These are phyloP conservation scores for Mycena rosella DNA, from an alignment of 768 basidiomycete genomes.

Conservation along the genomic window DNA sequence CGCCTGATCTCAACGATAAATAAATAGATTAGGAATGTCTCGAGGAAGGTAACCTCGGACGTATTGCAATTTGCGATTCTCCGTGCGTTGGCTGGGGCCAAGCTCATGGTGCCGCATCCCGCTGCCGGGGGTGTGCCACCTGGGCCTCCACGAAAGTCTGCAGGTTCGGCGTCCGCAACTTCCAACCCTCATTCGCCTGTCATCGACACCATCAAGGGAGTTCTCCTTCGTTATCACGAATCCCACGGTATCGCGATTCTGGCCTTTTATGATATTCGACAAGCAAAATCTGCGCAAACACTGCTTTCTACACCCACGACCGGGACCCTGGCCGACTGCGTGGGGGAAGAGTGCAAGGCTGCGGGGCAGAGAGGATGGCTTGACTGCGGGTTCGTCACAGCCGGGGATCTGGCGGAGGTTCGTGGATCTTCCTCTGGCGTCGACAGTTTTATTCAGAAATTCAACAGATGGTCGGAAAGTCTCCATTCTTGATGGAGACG, in stretches of 20 bases:
- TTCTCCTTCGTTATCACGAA: slow-evolving; percentile 65
- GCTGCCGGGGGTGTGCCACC: background rate
- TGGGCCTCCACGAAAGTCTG: slow-evolving; percentile 7
- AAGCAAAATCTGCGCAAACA: slow-evolving; percentile 61
- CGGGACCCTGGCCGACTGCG: slow-evolving; percentile 46
- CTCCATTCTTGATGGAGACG: slow-evolving; percentile 62
- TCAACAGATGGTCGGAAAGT: slow-evolving; percentile 66
- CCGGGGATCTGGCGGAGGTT: slow-evolving; percentile 62
- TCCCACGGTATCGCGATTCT: slow-evolving; percentile 67
- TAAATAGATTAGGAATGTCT: slow-evolving; percentile 52
- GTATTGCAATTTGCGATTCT: slow-evolving; percentile 35
- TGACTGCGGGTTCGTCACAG: slow-evolving; percentile 59
- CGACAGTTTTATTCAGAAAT: slow-evolving; percentile 23
- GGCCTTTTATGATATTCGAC: slow-evolving; percentile 71
- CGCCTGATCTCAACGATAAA: background rate
- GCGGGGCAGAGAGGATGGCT: slow-evolving; percentile 45
- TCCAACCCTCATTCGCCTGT: slow-evolving; percentile 4
- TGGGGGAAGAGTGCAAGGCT: slow-evolving; percentile 42
- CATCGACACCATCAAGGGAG: slow-evolving; percentile 60
- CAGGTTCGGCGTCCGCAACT: slow-evolving; percentile 7
- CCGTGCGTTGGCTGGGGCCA: slow-evolving; percentile 20
- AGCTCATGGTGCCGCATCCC: background rate
- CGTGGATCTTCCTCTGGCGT: slow-evolving; percentile 31
- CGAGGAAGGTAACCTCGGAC: slow-evolving; percentile 44
- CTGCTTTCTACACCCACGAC: slow-evolving; percentile 50